Evolutionary conservation across 805 yeast genomes (phyloP).

Genomic region (Monosporozyma siamensis): DNA sequence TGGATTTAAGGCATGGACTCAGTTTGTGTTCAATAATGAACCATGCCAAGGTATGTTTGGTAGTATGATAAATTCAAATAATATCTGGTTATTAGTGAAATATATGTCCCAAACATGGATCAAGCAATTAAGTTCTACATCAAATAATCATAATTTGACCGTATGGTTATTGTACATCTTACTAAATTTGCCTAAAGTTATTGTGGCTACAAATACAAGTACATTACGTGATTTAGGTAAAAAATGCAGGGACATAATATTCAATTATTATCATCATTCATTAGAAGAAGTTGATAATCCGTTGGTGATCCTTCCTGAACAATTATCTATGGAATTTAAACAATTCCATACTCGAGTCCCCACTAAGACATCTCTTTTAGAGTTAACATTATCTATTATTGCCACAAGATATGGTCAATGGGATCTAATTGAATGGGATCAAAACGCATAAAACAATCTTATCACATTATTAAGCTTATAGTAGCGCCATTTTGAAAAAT

Average conservation of each 20-base stretch:
- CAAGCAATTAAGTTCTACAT: slow-evolving; percentile 15
- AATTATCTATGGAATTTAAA: background rate
- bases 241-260: slow-evolving; percentile 11
- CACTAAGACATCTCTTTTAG: background rate
- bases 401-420: slow-evolving; percentile 21
- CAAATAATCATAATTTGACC: slow-evolving; percentile 8
- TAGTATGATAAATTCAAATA: slow-evolving; percentile 10
- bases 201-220: slow-evolving; percentile 23
- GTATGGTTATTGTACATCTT: slow-evolving; percentile 24
- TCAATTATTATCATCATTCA: background rate
- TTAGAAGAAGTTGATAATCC: background rate
- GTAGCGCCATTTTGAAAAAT: too few relatives aligned
- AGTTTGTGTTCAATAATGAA: slow-evolving; percentile 20
- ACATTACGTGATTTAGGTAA: slow-evolving; percentile 24
- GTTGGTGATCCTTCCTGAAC: background rate
- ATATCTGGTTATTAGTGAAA: slow-evolving; percentile 20
- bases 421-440: slow-evolving; percentile 17
- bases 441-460: background rate
- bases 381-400: slow-evolving; percentile 3
- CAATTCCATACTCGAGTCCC: background rate
- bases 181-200: slow-evolving; percentile 17
- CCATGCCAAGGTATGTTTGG: slow-evolving; percentile 17
- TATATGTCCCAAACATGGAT: slow-evolving; percentile 24
- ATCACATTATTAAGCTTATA: too few relatives aligned
- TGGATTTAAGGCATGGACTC: slow-evolving; percentile 26